Evolutionary conservation across 148 eudicot genomes (phyloP), one percentile per base, ranked within the genome.

Genomic region (Tetragonia tetragonoides): DNA sequence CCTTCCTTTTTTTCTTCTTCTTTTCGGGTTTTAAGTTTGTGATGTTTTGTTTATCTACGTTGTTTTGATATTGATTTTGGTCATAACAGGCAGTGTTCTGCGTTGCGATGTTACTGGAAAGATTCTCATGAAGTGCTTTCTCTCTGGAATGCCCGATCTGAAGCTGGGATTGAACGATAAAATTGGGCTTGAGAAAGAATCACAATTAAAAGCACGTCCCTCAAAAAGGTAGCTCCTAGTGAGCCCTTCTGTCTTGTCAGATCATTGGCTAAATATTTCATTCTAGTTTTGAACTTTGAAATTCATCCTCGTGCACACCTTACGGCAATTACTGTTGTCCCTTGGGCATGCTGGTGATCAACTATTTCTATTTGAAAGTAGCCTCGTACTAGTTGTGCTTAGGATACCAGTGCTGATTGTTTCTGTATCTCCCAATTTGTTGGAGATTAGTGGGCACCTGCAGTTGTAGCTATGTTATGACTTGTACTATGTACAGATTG

Each of bases 61-160:
- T 70, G 41, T 74, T 72, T 66, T 75, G 56, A 60, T 72, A 77
- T 67, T 11, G 18, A 74, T 24, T 47, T 79, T 77, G 78, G 68
- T 61, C 49, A 49, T 77, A 78, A 61, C 76, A 95, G 97, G 99
- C 70, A 91, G 97, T 34, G 99, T 95, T 76, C 86, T 95, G 68
- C 97, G 97, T 18, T 95, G 99, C 75, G 99, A 95, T 88, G 99
- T 95, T 70, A 95, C 99, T 78, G 99, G 99, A 73, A 95, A 95
- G 87, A 79, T 95, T 84, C 91, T 95, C 40, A 95, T 95, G 97
- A 95, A 95, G 87, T 95, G 99, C 84, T 95, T 95, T 75, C 99
- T 95, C 75, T 93, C 99, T 88, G 99, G 97, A 80, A 95, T 95
- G 99, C 99, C 99, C 71, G 99, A 95, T 87, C 83, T 95, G 88